Evolutionary conservation across 2,329 filamentous ascomycete species (phyloP), one percentile per base, ranked within the genome.

Genomic region (Exophiala aquamarina): DNA sequence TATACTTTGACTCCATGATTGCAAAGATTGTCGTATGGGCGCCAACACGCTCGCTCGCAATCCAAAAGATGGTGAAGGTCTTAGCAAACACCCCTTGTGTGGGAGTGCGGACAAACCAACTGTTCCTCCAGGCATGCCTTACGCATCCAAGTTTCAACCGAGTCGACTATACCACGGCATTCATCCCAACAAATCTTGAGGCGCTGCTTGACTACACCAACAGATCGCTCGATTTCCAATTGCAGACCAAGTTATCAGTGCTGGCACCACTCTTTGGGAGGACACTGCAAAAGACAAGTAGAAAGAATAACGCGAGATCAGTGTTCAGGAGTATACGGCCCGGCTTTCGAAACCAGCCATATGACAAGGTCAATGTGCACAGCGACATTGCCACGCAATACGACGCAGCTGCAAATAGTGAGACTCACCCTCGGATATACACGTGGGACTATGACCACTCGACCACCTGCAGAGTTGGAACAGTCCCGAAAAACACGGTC

Each of bases 81-180:
- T 56, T 71, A 1, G 57, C 63, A 0, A 49, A 67, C 11, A 70
- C 66, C 1, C 64, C 82, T 67, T 88, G 88, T 59, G 85, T 87
- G 78, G 85, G 88, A 69, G 87, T 88, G 49, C 61, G 57, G 28
- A 66, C 63, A 2, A 66, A 66, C 39, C 62, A 64, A 34, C 53
- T 61, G 1, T 63, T 65, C 29, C 51, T 66, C 28, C 63, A 63
- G 35, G 48, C 52, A 3, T 63, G 57, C 33, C 49, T 65, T 4
- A 21, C 58, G 19, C 56, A 60, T 17, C 7, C 35, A 2, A 57
- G 40, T 2, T 65, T 65, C 38, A 56, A 45, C 78, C 86, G 89
- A 33, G 66, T 54, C 9, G 56, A 56, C 3, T 67, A 67, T 40
- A 66, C 63, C 0, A 67, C 64, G 2, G 60, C 60, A 0, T 63